Conservation (phyloP, 768 basidiomycete species). For the Termitomyces sp. region DNA sequence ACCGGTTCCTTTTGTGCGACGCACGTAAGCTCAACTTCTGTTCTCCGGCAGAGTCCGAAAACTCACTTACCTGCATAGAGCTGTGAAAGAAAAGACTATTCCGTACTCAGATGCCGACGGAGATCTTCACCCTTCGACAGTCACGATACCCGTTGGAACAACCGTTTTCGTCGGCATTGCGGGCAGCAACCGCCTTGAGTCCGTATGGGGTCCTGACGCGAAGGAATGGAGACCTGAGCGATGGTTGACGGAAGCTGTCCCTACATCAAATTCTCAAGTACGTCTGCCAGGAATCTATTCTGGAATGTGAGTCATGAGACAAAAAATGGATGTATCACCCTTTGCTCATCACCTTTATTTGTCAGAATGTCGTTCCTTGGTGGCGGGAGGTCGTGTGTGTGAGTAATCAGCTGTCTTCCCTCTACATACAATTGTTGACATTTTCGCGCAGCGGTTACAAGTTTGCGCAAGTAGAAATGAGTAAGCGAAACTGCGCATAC, state of each 20-base stretch:
- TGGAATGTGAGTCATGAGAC: constrained; percentile 38
- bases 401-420: constrained; percentile 16
- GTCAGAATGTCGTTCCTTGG: constrained; percentile 55
- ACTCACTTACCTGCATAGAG: constrained; percentile 24
- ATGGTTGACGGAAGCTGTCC: constrained; percentile 35
- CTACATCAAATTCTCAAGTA: constrained; percentile 11
- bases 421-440: not conserved
- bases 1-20: constrained; percentile 43
- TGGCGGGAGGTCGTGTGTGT: constrained; percentile 54
- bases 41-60: not conserved
- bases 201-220: constrained; percentile 48
- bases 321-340: not conserved
- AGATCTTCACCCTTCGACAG: constrained; percentile 24
- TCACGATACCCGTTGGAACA: constrained; percentile 45
- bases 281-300: constrained; percentile 49
- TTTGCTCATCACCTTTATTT: not conserved
- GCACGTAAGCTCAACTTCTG: constrained; percentile 31
- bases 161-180: constrained; percentile 47
- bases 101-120: constrained; percentile 29
- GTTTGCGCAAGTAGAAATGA: constrained; percentile 57
- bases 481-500: constrained; percentile 27
- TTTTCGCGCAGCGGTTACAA: constrained; percentile 39
- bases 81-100: constrained; percentile 39
- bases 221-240: constrained; percentile 53
- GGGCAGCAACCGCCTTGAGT: constrained; percentile 44